These are phyloP conservation scores for Trapa bicornis DNA, from an alignment of 345 rosid genomes.

Conservation along the genomic window DNA sequence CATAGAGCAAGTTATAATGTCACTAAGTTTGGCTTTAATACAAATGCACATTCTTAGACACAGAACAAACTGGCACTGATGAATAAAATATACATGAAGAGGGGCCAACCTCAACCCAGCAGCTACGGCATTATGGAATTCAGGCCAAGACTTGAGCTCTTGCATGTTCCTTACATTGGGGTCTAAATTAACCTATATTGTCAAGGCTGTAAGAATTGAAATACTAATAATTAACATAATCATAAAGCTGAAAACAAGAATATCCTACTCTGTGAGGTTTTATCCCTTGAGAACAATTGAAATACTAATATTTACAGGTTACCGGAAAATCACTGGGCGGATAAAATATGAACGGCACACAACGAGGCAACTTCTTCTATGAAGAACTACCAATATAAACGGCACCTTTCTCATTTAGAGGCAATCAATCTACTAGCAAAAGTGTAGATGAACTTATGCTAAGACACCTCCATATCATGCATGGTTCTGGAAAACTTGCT, in stretches of 20 bases:
- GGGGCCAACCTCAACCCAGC: conserved; percentile 92
- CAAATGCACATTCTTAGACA: not conserved
- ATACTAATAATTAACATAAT: no score
- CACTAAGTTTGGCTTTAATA: not conserved
- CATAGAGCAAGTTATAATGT: not conserved
- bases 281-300: no score
- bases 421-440: not conserved
- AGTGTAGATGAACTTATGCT: not conserved
- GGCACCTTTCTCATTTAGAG: not conserved
- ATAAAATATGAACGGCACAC: not conserved
- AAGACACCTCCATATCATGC: not conserved
- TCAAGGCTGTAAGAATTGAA: no score
- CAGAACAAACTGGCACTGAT: not conserved
- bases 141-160: conserved; percentile 97
- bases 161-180: conserved; percentile 78
- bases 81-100: conserved; percentile 47
- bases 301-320: no score
- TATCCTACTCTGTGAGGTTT: not conserved
- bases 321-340: not conserved
- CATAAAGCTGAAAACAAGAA: not conserved
- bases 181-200: conserved; percentile 73
- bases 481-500: not conserved
- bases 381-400: not conserved
- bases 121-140: conserved; percentile 98
- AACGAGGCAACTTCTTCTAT: not conserved